Evolutionary conservation across 768 basidiomycete genomes (phyloP).

Genomic region (Chalciporus chontae): DNA sequence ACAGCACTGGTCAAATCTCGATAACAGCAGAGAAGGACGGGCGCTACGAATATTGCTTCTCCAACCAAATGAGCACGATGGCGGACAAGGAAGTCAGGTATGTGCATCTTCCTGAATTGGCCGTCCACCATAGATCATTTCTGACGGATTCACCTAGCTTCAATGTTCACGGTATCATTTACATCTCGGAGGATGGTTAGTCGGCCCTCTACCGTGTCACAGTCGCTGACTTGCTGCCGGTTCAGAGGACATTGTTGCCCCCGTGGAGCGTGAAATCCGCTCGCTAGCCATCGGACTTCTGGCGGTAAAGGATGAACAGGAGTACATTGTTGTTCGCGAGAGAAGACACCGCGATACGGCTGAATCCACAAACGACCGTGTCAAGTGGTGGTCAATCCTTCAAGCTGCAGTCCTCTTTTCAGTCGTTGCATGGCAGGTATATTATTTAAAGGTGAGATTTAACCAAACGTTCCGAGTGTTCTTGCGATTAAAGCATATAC

Average conservation of each 20-base stretch:
- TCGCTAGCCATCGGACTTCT: constrained; percentile 74
- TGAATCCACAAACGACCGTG: constrained; percentile 88
- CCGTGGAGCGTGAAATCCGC: constrained; percentile 95
- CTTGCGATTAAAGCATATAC: constrained; percentile 2
- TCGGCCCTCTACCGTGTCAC: neutral
- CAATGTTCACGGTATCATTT: constrained; percentile 97
- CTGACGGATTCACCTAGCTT: constrained; percentile 51
- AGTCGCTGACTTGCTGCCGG: constrained; percentile 1
- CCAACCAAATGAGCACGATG: constrained; percentile 96
- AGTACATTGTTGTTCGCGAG: constrained; percentile 96
- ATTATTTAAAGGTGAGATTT: constrained; percentile 79
- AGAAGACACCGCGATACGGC: constrained; percentile 91
- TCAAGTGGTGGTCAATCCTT: constrained; percentile 98
- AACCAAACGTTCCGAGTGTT: neutral
- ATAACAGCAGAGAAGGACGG: constrained; percentile 88
- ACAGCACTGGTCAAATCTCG: constrained; percentile 85
- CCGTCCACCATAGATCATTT: neutral
- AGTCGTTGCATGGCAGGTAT: constrained; percentile 96
- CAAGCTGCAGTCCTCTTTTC: constrained; percentile 84
- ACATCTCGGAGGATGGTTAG: constrained; percentile 84
- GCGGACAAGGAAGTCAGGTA: constrained; percentile 95
- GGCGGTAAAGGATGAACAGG: constrained; percentile 96
- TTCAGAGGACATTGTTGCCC: constrained; percentile 76
- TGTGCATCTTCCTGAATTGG: neutral
- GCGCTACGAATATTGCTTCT: constrained; percentile 94